A percentile compares a stretch with the other conserved stretches of the same genome.
Conservation (phyloP, 768 basidiomycete species). For the Rhizopogon sp. region DNA sequence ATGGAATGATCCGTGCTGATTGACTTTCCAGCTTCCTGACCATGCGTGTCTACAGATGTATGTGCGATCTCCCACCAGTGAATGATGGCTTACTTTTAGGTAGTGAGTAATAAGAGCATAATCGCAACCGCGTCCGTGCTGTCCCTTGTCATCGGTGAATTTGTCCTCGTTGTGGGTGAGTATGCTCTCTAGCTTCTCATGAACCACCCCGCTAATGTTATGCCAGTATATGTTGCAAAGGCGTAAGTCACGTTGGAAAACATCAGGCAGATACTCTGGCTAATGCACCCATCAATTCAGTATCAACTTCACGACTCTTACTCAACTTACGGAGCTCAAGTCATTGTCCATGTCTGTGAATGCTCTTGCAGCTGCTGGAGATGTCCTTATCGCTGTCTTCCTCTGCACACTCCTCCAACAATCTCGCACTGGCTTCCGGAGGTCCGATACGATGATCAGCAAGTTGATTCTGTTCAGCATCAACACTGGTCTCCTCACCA, state of each 20-base stretch:
- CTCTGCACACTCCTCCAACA: slow-evolving; percentile 41
- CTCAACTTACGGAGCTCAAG: slow-evolving; percentile 40
- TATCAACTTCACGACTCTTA: slow-evolving; percentile 34
- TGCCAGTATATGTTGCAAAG: slow-evolving; percentile 26
- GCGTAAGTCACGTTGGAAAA: slow-evolving; percentile 23
- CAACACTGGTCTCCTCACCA: slow-evolving; percentile 34
- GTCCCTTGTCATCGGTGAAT: slow-evolving; percentile 34
- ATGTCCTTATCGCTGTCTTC: slow-evolving; percentile 44
- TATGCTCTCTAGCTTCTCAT: not conserved
- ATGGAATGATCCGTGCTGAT: not conserved
- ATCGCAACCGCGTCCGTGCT: slow-evolving; percentile 29
- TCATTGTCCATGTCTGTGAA: slow-evolving; percentile 50
- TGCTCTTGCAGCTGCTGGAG: slow-evolving; percentile 40
- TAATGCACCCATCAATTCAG: slow-evolving; percentile 24
- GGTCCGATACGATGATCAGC: slow-evolving; percentile 51
- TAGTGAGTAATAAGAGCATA: slow-evolving; percentile 46
- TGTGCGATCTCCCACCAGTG: slow-evolving; percentile 11
- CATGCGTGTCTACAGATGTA: slow-evolving; percentile 44
- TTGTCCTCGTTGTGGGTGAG: slow-evolving; percentile 17
- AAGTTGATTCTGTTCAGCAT: slow-evolving; percentile 51
- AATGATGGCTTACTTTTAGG: slow-evolving; percentile 7
- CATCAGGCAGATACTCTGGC: not conserved
- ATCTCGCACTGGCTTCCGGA: slow-evolving; percentile 48
- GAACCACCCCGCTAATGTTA: slow-evolving; percentile 1
- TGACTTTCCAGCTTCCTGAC: slow-evolving; percentile 38